Evolutionary conservation across 208 protist genomes (phyloP).

Genomic region (Trypanosoma grayi): DNA sequence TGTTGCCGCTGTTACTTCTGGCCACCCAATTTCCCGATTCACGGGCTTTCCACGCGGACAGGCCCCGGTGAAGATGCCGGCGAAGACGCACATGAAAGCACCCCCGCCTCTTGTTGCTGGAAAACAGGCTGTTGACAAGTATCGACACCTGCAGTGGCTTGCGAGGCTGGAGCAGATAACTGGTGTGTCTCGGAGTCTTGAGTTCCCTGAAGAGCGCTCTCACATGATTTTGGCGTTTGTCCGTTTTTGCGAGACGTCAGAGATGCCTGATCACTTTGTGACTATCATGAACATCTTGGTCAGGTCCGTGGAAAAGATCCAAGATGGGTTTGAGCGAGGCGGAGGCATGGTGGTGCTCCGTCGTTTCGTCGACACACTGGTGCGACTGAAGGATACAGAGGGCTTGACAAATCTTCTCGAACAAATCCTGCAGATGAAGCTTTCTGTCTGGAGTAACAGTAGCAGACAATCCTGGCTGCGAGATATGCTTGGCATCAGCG

Average conservation of each 20-base stretch:
- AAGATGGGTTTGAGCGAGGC: conserved; percentile 59
- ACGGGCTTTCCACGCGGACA: conserved; percentile 31
- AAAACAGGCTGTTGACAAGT: conserved; percentile 64
- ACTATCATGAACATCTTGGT: conserved; percentile 56
- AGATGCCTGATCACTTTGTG: conserved; percentile 51
- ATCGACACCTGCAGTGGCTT: conserved; percentile 70
- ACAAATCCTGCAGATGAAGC: conserved; percentile 46
- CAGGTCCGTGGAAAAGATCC: conserved; percentile 50
- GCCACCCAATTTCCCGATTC: conserved; percentile 19
- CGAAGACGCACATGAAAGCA: conserved; percentile 13
- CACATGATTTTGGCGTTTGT: conserved; percentile 55
- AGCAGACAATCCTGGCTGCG: conserved; percentile 73
- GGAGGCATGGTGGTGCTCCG: conserved; percentile 68
- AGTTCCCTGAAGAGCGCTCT: conserved; percentile 62
- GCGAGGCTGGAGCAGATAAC: conserved; percentile 62
- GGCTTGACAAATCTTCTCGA: conserved; percentile 59
- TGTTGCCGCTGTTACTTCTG: conserved; percentile 19
- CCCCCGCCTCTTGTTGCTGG: conserved; percentile 23
- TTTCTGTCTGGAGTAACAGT: conserved; percentile 43
- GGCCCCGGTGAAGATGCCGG: conserved; percentile 10
- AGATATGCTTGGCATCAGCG: conserved; percentile 39
- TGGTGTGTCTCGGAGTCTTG: conserved; percentile 34
- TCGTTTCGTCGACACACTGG: conserved; percentile 47
- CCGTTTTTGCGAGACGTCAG: conserved; percentile 68
- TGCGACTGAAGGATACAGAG: conserved; percentile 26